These are phyloP conservation scores for Wickerhamomyces canadensis DNA, from an alignment of 805 yeast genomes.

Conservation along the genomic window DNA sequence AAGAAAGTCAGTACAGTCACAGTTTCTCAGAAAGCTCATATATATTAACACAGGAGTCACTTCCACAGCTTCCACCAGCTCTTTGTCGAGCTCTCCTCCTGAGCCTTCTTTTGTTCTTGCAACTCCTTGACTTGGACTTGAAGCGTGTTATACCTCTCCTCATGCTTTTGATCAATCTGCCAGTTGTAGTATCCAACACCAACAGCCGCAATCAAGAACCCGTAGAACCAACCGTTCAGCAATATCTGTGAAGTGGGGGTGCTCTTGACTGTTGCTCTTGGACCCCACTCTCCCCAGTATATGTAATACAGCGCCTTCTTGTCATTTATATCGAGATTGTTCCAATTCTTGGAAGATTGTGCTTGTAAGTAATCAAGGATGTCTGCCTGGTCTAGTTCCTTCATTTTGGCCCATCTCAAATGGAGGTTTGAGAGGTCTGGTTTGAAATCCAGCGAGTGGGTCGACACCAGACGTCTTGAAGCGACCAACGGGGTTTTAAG, in stretches of 20 bases:
- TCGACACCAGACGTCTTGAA: not conserved
- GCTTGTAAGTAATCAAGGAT: slow-evolving; percentile 29
- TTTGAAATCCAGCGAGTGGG: not conserved
- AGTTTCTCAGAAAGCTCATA: not conserved
- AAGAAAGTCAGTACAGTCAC: not conserved
- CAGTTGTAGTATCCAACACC: slow-evolving; percentile 18
- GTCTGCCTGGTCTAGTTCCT: slow-evolving; percentile 29
- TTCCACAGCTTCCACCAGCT: slow-evolving; percentile 1
- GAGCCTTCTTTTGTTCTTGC: slow-evolving; percentile 1
- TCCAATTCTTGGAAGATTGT: slow-evolving; percentile 30
- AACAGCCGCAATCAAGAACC: slow-evolving; percentile 13
- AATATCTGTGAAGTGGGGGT: slow-evolving; percentile 10
- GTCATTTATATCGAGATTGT: slow-evolving; percentile 23
- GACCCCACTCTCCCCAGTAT: slow-evolving; percentile 35
- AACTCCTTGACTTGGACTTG: slow-evolving; percentile 4
- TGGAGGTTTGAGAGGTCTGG: slow-evolving; percentile 27
- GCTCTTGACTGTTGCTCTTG: slow-evolving; percentile 17
- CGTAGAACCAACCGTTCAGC: slow-evolving; percentile 14
- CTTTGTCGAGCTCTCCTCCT: not conserved
- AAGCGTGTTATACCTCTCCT: slow-evolving; percentile 8
- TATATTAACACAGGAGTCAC: not conserved
- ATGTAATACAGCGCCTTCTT: slow-evolving; percentile 28
- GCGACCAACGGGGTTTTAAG: not conserved
- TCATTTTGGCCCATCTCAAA: slow-evolving; percentile 28
- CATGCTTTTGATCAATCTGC: slow-evolving; percentile 15